These are phyloP conservation scores for Fusarium verticillioides DNA, from an alignment of 2,329 filamentous ascomycete species.

Conservation along the genomic window DNA sequence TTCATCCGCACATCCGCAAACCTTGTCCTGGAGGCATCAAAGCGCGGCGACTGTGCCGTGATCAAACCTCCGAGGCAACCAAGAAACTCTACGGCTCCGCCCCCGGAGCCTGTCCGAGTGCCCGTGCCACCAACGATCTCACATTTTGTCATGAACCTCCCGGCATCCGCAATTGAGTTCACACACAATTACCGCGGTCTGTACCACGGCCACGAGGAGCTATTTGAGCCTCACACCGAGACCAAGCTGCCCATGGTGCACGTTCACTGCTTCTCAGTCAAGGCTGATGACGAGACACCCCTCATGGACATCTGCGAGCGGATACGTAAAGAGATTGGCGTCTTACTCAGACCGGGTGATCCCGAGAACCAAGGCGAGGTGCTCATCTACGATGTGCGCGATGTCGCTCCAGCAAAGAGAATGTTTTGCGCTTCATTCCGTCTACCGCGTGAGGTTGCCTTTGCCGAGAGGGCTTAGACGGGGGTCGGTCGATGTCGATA, in stretches of 20 bases:
- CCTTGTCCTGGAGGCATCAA: conserved; percentile 63
- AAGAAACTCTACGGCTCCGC: conserved; percentile 52
- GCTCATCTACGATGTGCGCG: conserved; percentile 76
- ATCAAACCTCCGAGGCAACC: conserved; percentile 56
- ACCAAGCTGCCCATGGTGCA: conserved; percentile 83
- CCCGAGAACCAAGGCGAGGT: conserved; percentile 60
- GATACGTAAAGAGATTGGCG: conserved; percentile 55
- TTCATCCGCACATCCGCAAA: conserved; percentile 82
- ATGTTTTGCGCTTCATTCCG: conserved; percentile 98
- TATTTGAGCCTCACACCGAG: conserved; percentile 71
- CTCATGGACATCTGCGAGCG: conserved; percentile 59
- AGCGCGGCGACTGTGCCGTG: conserved; percentile 63
- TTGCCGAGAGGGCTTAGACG: conserved; percentile 58
- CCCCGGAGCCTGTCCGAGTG: conserved; percentile 53
- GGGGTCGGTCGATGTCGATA: conserved; percentile 15
- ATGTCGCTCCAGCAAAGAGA: conserved; percentile 91
- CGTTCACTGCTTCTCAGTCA: conserved; percentile 92
- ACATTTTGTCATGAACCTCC: conserved; percentile 99
- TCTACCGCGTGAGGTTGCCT: conserved; percentile 84
- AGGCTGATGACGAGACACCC: conserved; percentile 78
- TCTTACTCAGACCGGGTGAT: conserved; percentile 56
- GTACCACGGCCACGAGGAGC: conserved; percentile 75
- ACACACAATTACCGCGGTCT: conserved; percentile 74
- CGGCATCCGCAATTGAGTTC: conserved; percentile 88
- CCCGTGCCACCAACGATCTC: conserved; percentile 78